phyloP scores from a whole-genome alignment of 805 yeast genomes.

The Teunomyces aglyptinius region DNA sequence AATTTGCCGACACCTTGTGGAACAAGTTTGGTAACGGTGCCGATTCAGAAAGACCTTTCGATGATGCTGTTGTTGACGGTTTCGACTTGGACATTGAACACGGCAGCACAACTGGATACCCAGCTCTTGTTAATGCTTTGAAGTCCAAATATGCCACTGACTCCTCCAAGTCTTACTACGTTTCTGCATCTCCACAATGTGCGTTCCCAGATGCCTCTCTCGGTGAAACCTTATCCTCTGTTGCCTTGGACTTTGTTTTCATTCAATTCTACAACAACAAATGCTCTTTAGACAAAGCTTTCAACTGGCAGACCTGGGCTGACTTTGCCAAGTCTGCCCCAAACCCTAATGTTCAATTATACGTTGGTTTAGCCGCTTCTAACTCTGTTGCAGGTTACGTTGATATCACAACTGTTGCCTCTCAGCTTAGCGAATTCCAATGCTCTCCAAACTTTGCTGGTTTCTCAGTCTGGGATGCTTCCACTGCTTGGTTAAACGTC shows the following conservation, averaged over 20 bases:
- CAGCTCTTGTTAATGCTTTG: slow-evolving; percentile 20
- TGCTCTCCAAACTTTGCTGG: slow-evolving; percentile 52
- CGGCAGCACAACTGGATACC: slow-evolving; percentile 30
- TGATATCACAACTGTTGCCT: slow-evolving; percentile 17
- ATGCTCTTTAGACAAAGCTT: slow-evolving; percentile 25
- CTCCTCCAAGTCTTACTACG: slow-evolving; percentile 27
- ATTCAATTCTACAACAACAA: slow-evolving; percentile 41
- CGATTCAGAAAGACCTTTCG: slow-evolving; percentile 7
- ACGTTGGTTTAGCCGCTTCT: slow-evolving; percentile 36
- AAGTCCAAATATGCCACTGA: slow-evolving; percentile 21
- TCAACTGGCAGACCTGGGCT: slow-evolving; percentile 39
- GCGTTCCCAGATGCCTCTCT: slow-evolving; percentile 38
- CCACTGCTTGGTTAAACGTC: slow-evolving; percentile 49
- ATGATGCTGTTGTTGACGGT: slow-evolving; percentile 30
- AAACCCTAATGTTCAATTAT: slow-evolving; percentile 31
- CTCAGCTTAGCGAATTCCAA: slow-evolving; percentile 14
- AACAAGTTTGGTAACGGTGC: slow-evolving; percentile 31
- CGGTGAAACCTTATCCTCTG: slow-evolving; percentile 25
- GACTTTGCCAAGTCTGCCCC: slow-evolving; percentile 29
- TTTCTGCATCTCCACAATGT: slow-evolving; percentile 42
- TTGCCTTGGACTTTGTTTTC: slow-evolving; percentile 33
- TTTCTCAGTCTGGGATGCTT: slow-evolving; percentile 84
- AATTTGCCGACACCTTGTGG: slow-evolving; percentile 49
- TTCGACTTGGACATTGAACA: slow-evolving; percentile 21
- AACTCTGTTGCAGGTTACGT: slow-evolving; percentile 31